Conservation (phyloP, 1,284 basidiomycete species). For the Papiliotrema terrestris region DNA sequence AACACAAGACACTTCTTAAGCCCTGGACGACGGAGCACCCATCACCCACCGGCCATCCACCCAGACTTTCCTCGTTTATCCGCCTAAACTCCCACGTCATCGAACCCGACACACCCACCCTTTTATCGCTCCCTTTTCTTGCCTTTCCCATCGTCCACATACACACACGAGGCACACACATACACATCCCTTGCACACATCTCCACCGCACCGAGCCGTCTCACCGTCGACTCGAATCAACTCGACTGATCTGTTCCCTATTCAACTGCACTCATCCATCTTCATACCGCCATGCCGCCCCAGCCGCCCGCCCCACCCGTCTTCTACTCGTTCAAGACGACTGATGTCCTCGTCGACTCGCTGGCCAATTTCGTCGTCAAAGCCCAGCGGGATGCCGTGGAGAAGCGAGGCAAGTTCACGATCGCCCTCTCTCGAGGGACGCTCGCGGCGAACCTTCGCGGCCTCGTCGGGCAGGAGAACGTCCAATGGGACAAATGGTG, state of each 20-base stretch:
- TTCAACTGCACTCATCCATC: conserved; percentile 1
- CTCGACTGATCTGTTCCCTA: neutral
- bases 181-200: too few relatives aligned
- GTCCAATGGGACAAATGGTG: conserved; percentile 94
- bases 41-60: too few relatives aligned
- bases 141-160: neutral
- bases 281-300: conserved; percentile 39
- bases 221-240: neutral
- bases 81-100: too few relatives aligned
- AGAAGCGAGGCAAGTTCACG: conserved; percentile 88
- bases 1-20: too few relatives aligned
- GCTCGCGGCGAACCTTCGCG: conserved; percentile 77
- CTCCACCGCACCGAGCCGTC: neutral
- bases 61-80: too few relatives aligned
- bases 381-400: conserved; percentile 86
- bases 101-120: too few relatives aligned
- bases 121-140: too few relatives aligned
- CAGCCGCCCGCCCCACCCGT: conserved; percentile 59
- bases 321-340: conserved; percentile 68
- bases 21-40: too few relatives aligned
- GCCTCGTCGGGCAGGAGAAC: conserved; percentile 67
- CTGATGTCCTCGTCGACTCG: conserved; percentile 59
- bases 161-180: too few relatives aligned
- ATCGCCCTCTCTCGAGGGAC: conserved; percentile 92
- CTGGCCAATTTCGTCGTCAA: conserved; percentile 85